Conservation (phyloP, 2,329 filamentous ascomycete genomes). For the Cladophialophora carrionii region DNA sequence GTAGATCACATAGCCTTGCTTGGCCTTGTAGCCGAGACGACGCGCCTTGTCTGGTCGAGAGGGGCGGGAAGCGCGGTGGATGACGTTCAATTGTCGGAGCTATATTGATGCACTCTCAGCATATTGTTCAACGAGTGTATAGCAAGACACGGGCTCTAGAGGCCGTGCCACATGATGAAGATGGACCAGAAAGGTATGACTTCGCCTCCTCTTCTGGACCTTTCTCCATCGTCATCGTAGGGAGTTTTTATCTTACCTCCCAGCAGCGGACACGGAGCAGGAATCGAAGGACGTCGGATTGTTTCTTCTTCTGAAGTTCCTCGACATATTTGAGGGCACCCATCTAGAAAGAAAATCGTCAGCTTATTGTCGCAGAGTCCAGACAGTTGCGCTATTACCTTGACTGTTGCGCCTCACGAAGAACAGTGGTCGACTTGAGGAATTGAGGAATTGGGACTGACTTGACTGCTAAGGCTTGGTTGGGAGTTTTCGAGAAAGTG, state of each 20-base stretch:
- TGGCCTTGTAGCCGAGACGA: slow-evolving; percentile 99
- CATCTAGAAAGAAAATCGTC: slow-evolving; percentile 63
- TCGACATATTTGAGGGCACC: slow-evolving; percentile 99
- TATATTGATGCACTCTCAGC: slow-evolving; percentile 99
- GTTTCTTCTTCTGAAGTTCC: slow-evolving; percentile 99
- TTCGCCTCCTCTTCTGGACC: slow-evolving; percentile 2
- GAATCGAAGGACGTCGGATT: slow-evolving; percentile 99
- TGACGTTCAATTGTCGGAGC: slow-evolving; percentile 99
- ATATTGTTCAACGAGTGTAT: slow-evolving; percentile 98
- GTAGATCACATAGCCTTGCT: slow-evolving; percentile 99
- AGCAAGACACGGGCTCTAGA: slow-evolving; percentile 62
- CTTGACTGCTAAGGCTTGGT: neutral
- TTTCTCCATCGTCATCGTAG: slow-evolving; percentile 32
- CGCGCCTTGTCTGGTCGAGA: slow-evolving; percentile 99
- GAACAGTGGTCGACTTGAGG: slow-evolving; percentile 7
- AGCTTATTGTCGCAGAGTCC: neutral
- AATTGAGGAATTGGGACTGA: neutral
- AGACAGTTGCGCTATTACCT: slow-evolving; percentile 20
- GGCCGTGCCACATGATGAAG: slow-evolving; percentile 37
- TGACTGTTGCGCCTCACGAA: slow-evolving; percentile 34
- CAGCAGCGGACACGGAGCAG: slow-evolving; percentile 99
- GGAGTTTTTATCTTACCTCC: slow-evolving; percentile 67
- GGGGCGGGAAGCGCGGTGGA: slow-evolving; percentile 97
- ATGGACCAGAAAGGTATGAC: neutral
- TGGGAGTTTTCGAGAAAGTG: slow-evolving; percentile 22